A percentile compares a stretch with the other conserved stretches of the same genome.
Evolutionary conservation across 176 grass and related monocot genomes (phyloP).

Genomic region (Musa schizocarpa): DNA sequence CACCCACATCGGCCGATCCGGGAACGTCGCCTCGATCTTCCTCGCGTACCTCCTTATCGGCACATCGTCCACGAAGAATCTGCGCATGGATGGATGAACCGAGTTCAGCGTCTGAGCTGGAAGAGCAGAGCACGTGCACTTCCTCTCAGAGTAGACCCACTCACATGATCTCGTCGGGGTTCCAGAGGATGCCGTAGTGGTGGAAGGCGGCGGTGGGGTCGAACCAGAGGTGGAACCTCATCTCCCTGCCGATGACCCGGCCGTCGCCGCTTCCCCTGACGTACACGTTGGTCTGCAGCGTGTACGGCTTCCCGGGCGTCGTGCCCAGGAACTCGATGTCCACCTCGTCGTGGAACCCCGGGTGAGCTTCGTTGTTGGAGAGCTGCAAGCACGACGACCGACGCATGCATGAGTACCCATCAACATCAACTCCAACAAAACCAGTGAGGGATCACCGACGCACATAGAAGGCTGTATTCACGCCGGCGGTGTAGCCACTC

Average conservation of each 20-base stretch:
- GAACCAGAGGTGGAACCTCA: constrained; percentile 57
- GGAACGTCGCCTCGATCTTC: not conserved
- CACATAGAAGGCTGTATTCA: constrained; percentile 4
- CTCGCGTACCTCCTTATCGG: not conserved
- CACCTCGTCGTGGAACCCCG: constrained; percentile 1
- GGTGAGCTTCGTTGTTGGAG: not conserved
- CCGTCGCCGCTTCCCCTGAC: constrained; percentile 4
- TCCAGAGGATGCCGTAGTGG: constrained; percentile 61
- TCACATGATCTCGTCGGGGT: constrained; percentile 28
- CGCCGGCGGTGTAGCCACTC: not conserved
- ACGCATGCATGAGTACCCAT: not conserved
- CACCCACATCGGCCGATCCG: constrained; percentile 8
- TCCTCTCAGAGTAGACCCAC: not conserved
- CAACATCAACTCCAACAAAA: too few relatives aligned
- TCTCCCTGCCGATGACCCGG: constrained; percentile 5
- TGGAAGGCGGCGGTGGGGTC: constrained; percentile 70
- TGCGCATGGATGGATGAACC: not conserved
- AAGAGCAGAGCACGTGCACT: too few relatives aligned
- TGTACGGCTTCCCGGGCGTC: not conserved
- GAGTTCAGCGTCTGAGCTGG: too few relatives aligned
- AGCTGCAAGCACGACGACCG: not conserved
- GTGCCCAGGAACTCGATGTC: constrained; percentile 6
- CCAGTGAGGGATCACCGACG: not conserved
- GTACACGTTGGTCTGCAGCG: constrained; percentile 2
- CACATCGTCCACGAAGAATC: constrained; percentile 6